Percentiles rank a stretch among this genome's conserved stretches.
Conservation (phyloP, 257 asterid genomes). For the Solanum corneliomulleri region DNA sequence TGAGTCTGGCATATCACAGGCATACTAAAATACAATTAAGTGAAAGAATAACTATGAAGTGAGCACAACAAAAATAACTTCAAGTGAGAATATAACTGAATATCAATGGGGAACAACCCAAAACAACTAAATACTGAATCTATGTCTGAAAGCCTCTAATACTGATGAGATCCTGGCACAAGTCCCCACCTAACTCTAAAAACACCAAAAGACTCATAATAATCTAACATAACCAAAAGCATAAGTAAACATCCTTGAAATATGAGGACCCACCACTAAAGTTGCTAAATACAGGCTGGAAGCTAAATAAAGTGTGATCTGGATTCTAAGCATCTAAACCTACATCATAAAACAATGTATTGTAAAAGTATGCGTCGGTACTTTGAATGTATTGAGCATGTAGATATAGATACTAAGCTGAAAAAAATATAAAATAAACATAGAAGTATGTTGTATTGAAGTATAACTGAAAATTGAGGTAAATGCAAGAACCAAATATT, state of each 20-base stretch:
- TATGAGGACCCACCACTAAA: neutral
- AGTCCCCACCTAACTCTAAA: neutral
- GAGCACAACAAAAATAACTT: neutral
- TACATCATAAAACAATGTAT: neutral
- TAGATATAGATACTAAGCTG: neutral
- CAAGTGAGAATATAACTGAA: neutral
- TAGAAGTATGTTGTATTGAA: neutral
- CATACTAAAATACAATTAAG: neutral
- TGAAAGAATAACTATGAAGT: neutral
- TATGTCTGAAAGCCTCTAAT: neutral
- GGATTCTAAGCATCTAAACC: neutral
- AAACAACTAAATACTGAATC: neutral
- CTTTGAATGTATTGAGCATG: neutral
- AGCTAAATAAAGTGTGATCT: neutral
- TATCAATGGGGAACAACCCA: neutral
- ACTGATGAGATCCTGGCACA: neutral
- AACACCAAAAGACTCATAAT: neutral
- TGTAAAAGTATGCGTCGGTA: neutral
- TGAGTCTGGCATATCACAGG: neutral
- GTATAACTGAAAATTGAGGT: neutral
- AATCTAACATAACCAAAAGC: neutral
- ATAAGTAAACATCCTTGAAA: neutral
- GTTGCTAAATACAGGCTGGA: neutral
- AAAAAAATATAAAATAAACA: neutral
- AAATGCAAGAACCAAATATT: neutral